phyloP scores from a whole-genome alignment of 2,329 filamentous ascomycete genomes.

The Byssothecium circinans region DNA sequence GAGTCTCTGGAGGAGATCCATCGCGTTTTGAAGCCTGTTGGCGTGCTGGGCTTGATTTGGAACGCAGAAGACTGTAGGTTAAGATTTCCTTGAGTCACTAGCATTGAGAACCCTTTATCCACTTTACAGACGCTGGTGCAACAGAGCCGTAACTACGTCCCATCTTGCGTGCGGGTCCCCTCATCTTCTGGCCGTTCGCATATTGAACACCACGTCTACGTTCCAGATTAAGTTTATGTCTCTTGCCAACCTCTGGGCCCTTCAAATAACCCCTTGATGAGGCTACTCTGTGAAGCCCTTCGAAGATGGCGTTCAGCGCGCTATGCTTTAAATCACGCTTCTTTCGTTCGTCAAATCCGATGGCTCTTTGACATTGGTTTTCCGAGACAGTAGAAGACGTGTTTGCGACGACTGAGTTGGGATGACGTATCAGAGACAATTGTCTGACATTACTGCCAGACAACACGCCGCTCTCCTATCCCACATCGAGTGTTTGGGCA shows the following conservation, averaged over 20 bases:
- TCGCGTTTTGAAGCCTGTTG: constrained; percentile 63
- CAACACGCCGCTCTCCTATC: too few relatives aligned
- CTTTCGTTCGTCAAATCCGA: constrained; percentile 55
- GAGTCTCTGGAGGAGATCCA: constrained; percentile 67
- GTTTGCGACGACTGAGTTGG: too few relatives aligned
- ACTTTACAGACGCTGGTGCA: neutral
- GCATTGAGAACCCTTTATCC: neutral
- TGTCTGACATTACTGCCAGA: too few relatives aligned
- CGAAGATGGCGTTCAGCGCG: constrained; percentile 64
- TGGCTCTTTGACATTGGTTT: too few relatives aligned
- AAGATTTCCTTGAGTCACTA: neutral
- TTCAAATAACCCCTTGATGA: too few relatives aligned
- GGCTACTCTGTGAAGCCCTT: constrained; percentile 62
- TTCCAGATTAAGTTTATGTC: neutral
- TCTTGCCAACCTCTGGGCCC: constrained; percentile 33
- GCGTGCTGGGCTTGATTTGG: constrained; percentile 69
- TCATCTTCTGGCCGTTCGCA: neutral
- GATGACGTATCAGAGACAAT: too few relatives aligned
- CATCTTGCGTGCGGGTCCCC: neutral
- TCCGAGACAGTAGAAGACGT: too few relatives aligned
- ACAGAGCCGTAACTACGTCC: neutral
- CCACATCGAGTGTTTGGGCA: too few relatives aligned
- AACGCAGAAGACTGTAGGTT: constrained; percentile 70
- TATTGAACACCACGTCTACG: neutral
- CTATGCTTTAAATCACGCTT: constrained; percentile 63